A percentile compares a stretch with the other conserved stretches of the same genome.
phyloP scores from a whole-genome alignment of 2,329 filamentous ascomycete genomes.

The Lecanicillium sp. region DNA sequence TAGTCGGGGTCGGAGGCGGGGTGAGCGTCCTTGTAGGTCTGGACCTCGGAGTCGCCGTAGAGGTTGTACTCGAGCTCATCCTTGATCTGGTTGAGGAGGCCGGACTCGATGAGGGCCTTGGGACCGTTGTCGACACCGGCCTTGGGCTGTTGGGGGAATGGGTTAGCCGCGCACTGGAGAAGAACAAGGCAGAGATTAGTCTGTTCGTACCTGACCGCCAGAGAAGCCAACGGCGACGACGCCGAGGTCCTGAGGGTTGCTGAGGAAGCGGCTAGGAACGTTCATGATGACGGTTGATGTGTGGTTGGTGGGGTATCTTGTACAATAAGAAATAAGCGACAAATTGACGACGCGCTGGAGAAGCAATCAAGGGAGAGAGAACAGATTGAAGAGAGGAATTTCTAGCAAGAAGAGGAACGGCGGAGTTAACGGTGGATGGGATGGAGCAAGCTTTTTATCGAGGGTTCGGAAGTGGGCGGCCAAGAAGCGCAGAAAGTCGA shows the following conservation, averaged over 20 bases:
- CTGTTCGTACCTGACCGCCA: slow-evolving; percentile 72
- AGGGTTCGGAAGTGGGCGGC: slow-evolving; percentile 10
- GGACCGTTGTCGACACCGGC: slow-evolving; percentile 87
- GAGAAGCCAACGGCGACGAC: slow-evolving; percentile 95
- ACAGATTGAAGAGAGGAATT: background rate
- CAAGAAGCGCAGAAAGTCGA: background rate
- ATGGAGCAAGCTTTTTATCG: slow-evolving; percentile 8
- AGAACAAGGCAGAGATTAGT: slow-evolving; percentile 2
- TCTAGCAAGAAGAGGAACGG: background rate
- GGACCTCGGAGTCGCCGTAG: slow-evolving; percentile 74
- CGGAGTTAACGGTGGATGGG: background rate
- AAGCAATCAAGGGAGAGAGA: background rate
- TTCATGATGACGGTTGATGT: slow-evolving; percentile 40
- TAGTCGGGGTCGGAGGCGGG: slow-evolving; percentile 69
- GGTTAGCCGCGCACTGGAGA: slow-evolving; percentile 5
- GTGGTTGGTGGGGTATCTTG: background rate
- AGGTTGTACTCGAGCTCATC: slow-evolving; percentile 86
- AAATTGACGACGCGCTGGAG: background rate
- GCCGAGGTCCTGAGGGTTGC: slow-evolving; percentile 72
- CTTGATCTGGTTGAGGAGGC: slow-evolving; percentile 75
- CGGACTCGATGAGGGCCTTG: slow-evolving; percentile 79
- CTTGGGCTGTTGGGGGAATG: slow-evolving; percentile 58
- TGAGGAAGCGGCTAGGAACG: slow-evolving; percentile 67
- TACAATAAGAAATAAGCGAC: background rate
- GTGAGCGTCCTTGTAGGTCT: slow-evolving; percentile 71